Conservation (phyloP, 108 stramenopile genomes). For the Fragilariopsis cylindrus region DNA sequence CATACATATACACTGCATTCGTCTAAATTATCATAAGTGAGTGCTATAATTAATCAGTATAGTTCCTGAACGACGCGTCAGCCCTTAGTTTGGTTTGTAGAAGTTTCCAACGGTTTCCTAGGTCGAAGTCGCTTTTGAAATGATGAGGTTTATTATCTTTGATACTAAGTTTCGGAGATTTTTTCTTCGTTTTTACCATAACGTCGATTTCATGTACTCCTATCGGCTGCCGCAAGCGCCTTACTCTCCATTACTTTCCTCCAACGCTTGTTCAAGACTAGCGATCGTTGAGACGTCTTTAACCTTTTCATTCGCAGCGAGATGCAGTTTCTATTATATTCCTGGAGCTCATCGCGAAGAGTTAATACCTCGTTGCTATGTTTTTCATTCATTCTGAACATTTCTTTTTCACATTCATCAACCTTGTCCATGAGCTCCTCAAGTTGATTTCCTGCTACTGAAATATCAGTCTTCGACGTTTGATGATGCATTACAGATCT, state of each 20-base stretch:
- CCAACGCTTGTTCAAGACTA: neutral
- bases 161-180: neutral
- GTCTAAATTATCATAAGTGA: no score
- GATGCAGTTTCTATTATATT: conserved; percentile 39
- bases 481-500: conserved; percentile 36
- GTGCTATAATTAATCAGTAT: no score
- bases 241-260: conserved; percentile 2
- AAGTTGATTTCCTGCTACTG: conserved; percentile 47
- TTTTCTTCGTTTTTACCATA: neutral
- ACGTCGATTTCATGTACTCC: neutral
- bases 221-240: neutral
- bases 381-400: conserved; percentile 70
- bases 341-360: conserved; percentile 26
- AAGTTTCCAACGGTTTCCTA: conserved; percentile 7
- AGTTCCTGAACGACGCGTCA: no score
- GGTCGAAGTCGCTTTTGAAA: neutral
- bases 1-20: no score
- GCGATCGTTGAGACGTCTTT: neutral
- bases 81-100: neutral
- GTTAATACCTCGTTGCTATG: conserved; percentile 48
- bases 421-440: conserved; percentile 73
- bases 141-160: neutral
- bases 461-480: neutral
- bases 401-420: conserved; percentile 85
- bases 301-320: conserved; percentile 16